Evolutionary conservation across 371 early-diverging fungal genomes (phyloP), one percentile per base, ranked within the genome.

Genomic region (Capillidium rhysosporum): DNA sequence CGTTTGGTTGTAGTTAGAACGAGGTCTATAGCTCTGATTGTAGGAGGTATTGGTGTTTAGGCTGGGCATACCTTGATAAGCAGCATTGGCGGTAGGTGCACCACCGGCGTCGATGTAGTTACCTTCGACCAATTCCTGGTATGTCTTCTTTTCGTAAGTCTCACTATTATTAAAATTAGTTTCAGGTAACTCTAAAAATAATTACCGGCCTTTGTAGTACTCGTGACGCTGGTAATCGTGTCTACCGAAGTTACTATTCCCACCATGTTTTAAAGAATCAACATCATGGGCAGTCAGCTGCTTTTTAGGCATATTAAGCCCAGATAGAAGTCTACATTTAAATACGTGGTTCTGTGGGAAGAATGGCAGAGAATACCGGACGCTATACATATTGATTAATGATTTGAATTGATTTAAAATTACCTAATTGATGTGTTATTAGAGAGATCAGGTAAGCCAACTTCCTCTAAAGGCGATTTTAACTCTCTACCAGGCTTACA

Each of bases 401-500:
- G 29, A 9, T 16, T 16, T 20, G 21, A 44, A 25, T 31, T 20
- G 5, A 5, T 44, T 9, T 0, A 5, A 23, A 20, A 7, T 34
- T 56, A 70, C 71, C 69, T 69, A 23, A 75, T 63, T 8, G 78
- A 76, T 47, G 65, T 70, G 49, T 80, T 73, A 39, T 70, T 68
- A 4, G 66, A 61, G 47, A 80, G 74, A 61, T 80, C 80, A 2
- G 69, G 68, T 30, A 72, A 52, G 26, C 70, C 73, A 48, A 71
- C 69, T 26, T 71, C 71, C 0, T 63, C 65, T 10, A 86, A 56
- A 28, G 87, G 90, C 1, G 79, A 79, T 24, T 69, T 67, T 43
- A 79, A 72, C 0, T 80, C 83, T 52, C 73, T 73, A 14, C 81
- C 72, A 24, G 90, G 90, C 52, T 84, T 66, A 61, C 71, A 78